Percentiles rank a stretch among this genome's conserved stretches.
phyloP scores from a whole-genome alignment of 148 eudicot species.

The Diospyros lotus region DNA sequence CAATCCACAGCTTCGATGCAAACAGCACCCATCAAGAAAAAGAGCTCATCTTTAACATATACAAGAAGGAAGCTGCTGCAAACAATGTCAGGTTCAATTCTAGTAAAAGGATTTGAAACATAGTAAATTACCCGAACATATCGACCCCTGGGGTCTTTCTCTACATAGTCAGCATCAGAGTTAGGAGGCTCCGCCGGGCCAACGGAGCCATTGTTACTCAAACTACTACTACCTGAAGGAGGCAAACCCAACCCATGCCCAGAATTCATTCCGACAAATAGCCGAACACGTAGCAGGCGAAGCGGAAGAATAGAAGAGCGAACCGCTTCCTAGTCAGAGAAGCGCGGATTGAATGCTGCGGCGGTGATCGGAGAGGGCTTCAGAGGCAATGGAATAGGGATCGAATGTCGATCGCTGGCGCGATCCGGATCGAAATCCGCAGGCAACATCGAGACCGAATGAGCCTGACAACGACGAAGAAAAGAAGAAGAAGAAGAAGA shows the following conservation, averaged over 20 bases:
- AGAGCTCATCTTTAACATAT: not conserved
- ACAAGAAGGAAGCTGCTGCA: not conserved
- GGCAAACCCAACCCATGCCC: slow-evolving; percentile 6
- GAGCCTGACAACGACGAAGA: slow-evolving; percentile 7
- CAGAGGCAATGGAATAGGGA: slow-evolving; percentile 22
- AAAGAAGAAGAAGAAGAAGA: not conserved
- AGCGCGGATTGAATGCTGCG: not conserved
- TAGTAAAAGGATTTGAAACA: not conserved
- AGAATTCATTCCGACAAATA: slow-evolving; percentile 28
- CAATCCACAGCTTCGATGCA: not conserved
- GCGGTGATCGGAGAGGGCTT: slow-evolving; percentile 9
- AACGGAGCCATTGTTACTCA: not conserved
- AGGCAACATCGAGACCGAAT: slow-evolving; percentile 14
- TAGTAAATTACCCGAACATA: slow-evolving; percentile 70
- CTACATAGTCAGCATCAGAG: slow-evolving; percentile 42
- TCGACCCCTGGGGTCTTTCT: slow-evolving; percentile 64
- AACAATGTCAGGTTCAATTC: not conserved
- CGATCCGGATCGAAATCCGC: slow-evolving; percentile 15
- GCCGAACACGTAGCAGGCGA: slow-evolving; percentile 12
- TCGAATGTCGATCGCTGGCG: slow-evolving; percentile 34
- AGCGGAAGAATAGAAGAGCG: slow-evolving; percentile 15
- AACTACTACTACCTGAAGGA: not conserved
- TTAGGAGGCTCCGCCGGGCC: slow-evolving; percentile 17
- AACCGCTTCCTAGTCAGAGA: slow-evolving; percentile 12
- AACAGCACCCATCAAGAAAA: not conserved